Percentiles rank a stretch among this genome's conserved stretches.
Evolutionary conservation across 2,329 filamentous ascomycete species (phyloP).

Genomic region (Zalaria sp.): DNA sequence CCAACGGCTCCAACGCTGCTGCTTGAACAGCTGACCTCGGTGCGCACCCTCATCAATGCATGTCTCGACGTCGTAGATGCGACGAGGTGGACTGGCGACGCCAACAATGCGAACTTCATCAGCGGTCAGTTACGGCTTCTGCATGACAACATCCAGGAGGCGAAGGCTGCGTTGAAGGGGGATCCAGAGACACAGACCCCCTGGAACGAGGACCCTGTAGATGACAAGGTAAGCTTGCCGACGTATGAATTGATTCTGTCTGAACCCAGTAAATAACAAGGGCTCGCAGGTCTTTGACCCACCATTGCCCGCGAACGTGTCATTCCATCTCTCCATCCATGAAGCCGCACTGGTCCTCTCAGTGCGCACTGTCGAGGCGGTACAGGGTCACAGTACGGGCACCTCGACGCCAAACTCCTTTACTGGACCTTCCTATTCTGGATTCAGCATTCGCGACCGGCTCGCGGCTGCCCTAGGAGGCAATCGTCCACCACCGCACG

Average conservation of each 20-base stretch:
- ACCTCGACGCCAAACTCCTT: conserved; percentile 17
- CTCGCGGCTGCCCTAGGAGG: conserved; percentile 34
- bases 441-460: conserved; percentile 44
- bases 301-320: conserved; percentile 51
- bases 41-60: conserved; percentile 67
- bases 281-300: conserved; percentile 37
- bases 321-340: conserved; percentile 49
- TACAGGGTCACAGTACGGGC: conserved; percentile 14
- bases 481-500: conserved; percentile 25
- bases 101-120: conserved; percentile 43
- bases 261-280: not conserved
- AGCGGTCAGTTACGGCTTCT: conserved; percentile 43
- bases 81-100: conserved; percentile 57
- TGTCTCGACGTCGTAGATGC: conserved; percentile 73
- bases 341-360: conserved; percentile 44
- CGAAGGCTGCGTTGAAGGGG: conserved; percentile 44
- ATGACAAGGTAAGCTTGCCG: conserved; percentile 37
- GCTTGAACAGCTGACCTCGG: conserved; percentile 55
- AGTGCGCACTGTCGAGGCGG: conserved; percentile 54
- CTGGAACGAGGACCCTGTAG: conserved; percentile 42
- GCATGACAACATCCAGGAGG: conserved; percentile 47
- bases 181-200: conserved; percentile 28
- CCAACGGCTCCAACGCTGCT: conserved; percentile 43
- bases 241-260: not conserved
- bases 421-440: conserved; percentile 26